Conservation (phyloP, 1,284 basidiomycete genomes). For the Puccinia triticina region DNA sequence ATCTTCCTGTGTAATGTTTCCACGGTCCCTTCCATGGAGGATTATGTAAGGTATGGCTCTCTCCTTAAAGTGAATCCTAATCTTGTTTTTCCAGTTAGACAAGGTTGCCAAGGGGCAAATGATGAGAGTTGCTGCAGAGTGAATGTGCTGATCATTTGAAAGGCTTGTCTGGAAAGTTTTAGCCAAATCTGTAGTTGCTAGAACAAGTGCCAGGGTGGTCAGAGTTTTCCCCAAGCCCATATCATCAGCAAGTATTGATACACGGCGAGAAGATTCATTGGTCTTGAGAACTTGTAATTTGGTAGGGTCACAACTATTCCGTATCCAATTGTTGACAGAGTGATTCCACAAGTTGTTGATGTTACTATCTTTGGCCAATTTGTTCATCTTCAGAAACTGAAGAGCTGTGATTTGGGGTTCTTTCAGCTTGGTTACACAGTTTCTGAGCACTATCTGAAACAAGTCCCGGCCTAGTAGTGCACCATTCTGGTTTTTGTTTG, state of each 20-base stretch:
- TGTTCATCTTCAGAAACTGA: too few relatives aligned
- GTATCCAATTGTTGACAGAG: too few relatives aligned
- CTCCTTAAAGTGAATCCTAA: neutral
- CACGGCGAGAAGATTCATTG: too few relatives aligned
- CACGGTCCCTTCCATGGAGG: neutral
- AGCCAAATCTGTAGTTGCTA: neutral
- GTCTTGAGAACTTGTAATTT: too few relatives aligned
- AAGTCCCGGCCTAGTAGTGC: too few relatives aligned
- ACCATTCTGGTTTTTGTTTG: too few relatives aligned
- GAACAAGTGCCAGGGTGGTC: neutral
- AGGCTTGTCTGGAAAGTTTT: neutral
- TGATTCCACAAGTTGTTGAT: too few relatives aligned
- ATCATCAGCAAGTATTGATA: neutral
- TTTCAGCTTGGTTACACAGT: too few relatives aligned
- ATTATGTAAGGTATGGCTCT: constrained; percentile 1
- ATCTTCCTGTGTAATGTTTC: neutral
- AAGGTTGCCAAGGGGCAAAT: neutral
- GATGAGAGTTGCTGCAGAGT: neutral
- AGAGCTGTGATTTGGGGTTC: too few relatives aligned
- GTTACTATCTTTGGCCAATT: too few relatives aligned
- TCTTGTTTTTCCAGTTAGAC: constrained; percentile 1
- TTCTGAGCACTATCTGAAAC: too few relatives aligned
- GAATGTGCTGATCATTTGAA: neutral
- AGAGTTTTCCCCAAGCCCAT: neutral
- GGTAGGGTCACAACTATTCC: too few relatives aligned